Base-by-base conservation (phyloP, 192 early-diverging fungal genomes). In the Lunasporangiospora selenospora region DNA sequence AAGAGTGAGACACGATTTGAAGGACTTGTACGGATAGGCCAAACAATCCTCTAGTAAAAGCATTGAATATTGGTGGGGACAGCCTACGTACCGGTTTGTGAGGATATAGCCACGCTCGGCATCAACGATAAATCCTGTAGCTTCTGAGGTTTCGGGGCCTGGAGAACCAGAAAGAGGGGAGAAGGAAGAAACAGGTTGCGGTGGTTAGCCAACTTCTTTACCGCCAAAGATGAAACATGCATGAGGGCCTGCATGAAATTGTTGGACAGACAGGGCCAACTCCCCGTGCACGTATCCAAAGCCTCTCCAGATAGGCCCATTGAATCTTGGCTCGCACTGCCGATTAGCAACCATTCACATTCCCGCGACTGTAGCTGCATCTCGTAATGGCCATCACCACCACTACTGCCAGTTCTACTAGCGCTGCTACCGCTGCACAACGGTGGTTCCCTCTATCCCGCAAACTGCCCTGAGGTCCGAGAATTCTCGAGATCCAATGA, bases 51-150 rank as follows among this genome's bases (percentile, higher is more conserved):
- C 41, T 18, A 42, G 41, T 42, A 16, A 19, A 42, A 19, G 16
- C 16, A 42, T 40, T 40, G n/a, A 40, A 13, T 18, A 19, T 19
- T 16, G 19, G 16, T 42, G 19, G 19, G n/a, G n/a, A 16, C 84
- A 19, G 38, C 13, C 40, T 40, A 16, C 80, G 33, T 81, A 85
- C 50, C 87, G 71, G 60, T 91, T 91, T 9, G 89, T 91, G 34
- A 93, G 62, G 34, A 90, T 89, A 27, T 89, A 69, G 24, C 89
- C 91, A 19, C 75, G 78, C 53, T 77, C 69, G 19, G 84, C 84
- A 67, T 94, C 92, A 9, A 94, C 89, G 44, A 94, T 89, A 77
- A 94, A 94, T 19, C 92, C 92, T 34, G 92, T 85, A 18, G 92
- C 92, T 62, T 93, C 89, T 62, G 85, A 88, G 4, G 84, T 88